Evolutionary conservation across 2,329 filamentous ascomycete genomes (phyloP).

Genomic region (Paracoccidioides lutzii): DNA sequence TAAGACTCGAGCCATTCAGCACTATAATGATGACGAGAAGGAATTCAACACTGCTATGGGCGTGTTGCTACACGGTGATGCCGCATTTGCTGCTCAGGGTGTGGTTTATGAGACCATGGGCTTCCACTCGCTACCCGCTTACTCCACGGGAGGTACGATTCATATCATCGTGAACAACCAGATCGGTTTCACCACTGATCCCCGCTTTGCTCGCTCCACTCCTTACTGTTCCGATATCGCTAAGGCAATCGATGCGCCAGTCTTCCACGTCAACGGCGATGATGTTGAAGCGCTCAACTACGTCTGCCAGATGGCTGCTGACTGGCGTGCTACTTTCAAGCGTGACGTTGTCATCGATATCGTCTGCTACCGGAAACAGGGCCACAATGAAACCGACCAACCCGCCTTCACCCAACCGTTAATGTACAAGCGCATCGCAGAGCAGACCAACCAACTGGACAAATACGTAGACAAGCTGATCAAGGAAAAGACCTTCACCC

Average conservation of each 20-base stretch:
- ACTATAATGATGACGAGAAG: slow-evolving; percentile 96
- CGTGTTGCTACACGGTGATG: slow-evolving; percentile 91
- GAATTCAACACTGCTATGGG: slow-evolving; percentile 84
- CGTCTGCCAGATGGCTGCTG: slow-evolving; percentile 88
- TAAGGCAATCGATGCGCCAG: slow-evolving; percentile 94
- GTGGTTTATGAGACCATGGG: slow-evolving; percentile 97
- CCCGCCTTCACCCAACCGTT: slow-evolving; percentile 98
- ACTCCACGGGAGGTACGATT: slow-evolving; percentile 93
- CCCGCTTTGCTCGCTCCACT: slow-evolving; percentile 90
- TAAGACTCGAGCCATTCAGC: slow-evolving; percentile 94
- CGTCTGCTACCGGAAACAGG: slow-evolving; percentile 97
- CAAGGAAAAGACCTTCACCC: slow-evolving; percentile 80
- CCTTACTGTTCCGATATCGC: slow-evolving; percentile 99
- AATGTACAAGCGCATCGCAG: slow-evolving; percentile 96
- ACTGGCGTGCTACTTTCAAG: slow-evolving; percentile 98
- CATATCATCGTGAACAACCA: slow-evolving; percentile 99
- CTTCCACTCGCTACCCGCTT: slow-evolving; percentile 88
- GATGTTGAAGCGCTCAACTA: slow-evolving; percentile 98
- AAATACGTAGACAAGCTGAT: slow-evolving; percentile 87
- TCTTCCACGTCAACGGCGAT: slow-evolving; percentile 98
- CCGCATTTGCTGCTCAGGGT: slow-evolving; percentile 91
- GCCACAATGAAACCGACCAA: slow-evolving; percentile 99
- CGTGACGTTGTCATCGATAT: slow-evolving; percentile 96
- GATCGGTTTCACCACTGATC: slow-evolving; percentile 98
- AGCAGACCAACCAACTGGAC: slow-evolving; percentile 73